A percentile compares a stretch with the other conserved stretches of the same genome.
phyloP scores from a whole-genome alignment of 495 filamentous ascomycete genomes.

The Pyrenula massariospora region DNA sequence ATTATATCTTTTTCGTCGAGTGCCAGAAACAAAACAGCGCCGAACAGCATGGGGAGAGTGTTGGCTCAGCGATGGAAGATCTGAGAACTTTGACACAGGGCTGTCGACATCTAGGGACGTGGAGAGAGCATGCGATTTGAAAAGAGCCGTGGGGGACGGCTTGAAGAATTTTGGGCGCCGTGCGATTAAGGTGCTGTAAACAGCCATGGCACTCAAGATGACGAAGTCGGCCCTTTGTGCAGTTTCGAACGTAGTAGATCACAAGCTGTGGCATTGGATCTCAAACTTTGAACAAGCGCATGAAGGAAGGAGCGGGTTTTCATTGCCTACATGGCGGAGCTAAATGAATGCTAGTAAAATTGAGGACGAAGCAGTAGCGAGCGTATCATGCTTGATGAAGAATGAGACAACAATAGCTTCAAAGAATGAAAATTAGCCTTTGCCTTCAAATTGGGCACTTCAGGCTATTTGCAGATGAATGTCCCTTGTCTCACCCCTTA shows the following conservation, averaged over 20 bases:
- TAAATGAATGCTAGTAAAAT: background rate
- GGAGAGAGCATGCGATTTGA: slow-evolving; percentile 21
- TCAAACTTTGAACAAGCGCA: background rate
- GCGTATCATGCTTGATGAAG: too few relatives aligned
- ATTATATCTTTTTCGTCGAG: slow-evolving; percentile 93
- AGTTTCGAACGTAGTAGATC: too few relatives aligned
- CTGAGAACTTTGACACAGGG: slow-evolving; percentile 21
- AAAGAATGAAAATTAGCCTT: too few relatives aligned
- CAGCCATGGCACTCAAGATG: too few relatives aligned
- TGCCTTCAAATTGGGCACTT: background rate
- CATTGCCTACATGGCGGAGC: background rate
- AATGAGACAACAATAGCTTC: too few relatives aligned
- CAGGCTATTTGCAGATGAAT: background rate
- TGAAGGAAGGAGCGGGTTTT: background rate
- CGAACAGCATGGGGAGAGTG: slow-evolving; percentile 17
- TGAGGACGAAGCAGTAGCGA: too few relatives aligned
- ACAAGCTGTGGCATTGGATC: too few relatives aligned
- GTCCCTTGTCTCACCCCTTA: background rate
- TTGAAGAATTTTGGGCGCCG: too few relatives aligned
- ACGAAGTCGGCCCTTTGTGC: too few relatives aligned
- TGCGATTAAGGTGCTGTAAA: too few relatives aligned
- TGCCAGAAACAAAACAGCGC: slow-evolving; percentile 44
- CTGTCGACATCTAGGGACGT: slow-evolving; percentile 30
- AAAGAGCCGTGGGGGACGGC: too few relatives aligned
- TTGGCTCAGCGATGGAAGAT: slow-evolving; percentile 12